Evolutionary conservation across 345 rosid genomes (phyloP), one percentile per base, ranked within the genome.

Genomic region (Populus alba): DNA sequence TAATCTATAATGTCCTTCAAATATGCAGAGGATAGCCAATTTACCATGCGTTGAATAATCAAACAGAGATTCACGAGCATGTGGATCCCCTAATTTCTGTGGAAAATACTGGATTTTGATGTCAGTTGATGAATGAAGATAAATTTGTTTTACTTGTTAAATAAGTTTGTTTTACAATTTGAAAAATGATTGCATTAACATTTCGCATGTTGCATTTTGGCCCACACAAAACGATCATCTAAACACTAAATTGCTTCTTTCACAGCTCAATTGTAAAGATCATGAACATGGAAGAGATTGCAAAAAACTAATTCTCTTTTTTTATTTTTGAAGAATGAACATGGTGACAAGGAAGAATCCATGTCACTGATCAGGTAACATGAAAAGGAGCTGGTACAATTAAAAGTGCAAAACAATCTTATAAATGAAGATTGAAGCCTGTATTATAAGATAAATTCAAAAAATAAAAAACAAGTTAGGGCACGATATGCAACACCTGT

Each of bases 401-500:
- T 72, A 7, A 18, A 57, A 37, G 51, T 22, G 25, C 63, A 68
- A 49, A n/a, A 29, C 20, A 49, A 27, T 35, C 47, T 68, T 25
- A 67, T 9, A 68, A 75, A 75, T 18, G 47, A 68, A 9, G 37
- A 33, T 33, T 5, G 37, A 33, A 33, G 45, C 45, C 45, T 68
- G 3, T 23, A 20, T 72, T 53, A 53, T 27, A 59, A 22, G 31
- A 29, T 12, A 17, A 22, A 20, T 33, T 13, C 22, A 20, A 16
- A 39, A 53, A 45, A 41, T 38, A 13, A 47, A 75, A 15, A 75
- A 45, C 33, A 39, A 31, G 25, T 69, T 38, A 74, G 35, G 25
- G 38, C 27, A 76, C 37, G 68, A 59, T 10, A 33, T 68, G 62
- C 33, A 57, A 75, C 77, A 83, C 82, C 87, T 76, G 80, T 75